Percentiles rank a stretch among this genome's conserved stretches.
These are phyloP conservation scores for Hypoxylon sp. DNA, from an alignment of 2,329 filamentous ascomycete species.

Conservation along the genomic window DNA sequence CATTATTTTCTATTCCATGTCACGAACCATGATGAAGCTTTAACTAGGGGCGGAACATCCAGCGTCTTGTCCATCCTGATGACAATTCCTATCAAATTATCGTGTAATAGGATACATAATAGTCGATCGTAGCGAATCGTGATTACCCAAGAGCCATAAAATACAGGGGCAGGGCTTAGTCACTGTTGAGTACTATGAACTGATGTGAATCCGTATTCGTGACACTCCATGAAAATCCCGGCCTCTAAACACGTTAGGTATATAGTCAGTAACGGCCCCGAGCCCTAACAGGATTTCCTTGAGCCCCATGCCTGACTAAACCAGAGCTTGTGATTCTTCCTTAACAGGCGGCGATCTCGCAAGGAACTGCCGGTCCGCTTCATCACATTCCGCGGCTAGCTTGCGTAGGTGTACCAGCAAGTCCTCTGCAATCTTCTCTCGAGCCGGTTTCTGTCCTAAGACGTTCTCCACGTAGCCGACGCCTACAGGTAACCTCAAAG, in stretches of 20 bases:
- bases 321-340: constrained; percentile 1
- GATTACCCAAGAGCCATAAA: not conserved
- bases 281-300: not conserved
- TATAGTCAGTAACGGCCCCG: not conserved
- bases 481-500: constrained; percentile 28
- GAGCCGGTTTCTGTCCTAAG: constrained; percentile 56
- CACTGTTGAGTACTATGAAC: not conserved
- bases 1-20: not conserved
- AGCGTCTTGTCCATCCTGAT: not conserved
- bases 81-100: not conserved
- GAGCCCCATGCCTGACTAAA: constrained; percentile 15
- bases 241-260: not conserved
- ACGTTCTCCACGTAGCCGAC: constrained; percentile 47
- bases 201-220: not conserved
- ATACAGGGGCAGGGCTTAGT: not conserved
- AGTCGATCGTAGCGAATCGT: not conserved
- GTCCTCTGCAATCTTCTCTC: constrained; percentile 58
- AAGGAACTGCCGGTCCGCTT: constrained; percentile 35
- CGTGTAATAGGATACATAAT: not conserved
- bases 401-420: constrained; percentile 57
- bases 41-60: not conserved
- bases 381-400: constrained; percentile 46
- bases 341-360: constrained; percentile 7
- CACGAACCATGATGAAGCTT: not conserved
- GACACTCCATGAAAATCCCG: not conserved